Percentiles rank a stretch among this genome's conserved stretches.
These are phyloP conservation scores for Fraxinus angustifolia DNA, from an alignment of 305 asterid species.

Conservation along the genomic window DNA sequence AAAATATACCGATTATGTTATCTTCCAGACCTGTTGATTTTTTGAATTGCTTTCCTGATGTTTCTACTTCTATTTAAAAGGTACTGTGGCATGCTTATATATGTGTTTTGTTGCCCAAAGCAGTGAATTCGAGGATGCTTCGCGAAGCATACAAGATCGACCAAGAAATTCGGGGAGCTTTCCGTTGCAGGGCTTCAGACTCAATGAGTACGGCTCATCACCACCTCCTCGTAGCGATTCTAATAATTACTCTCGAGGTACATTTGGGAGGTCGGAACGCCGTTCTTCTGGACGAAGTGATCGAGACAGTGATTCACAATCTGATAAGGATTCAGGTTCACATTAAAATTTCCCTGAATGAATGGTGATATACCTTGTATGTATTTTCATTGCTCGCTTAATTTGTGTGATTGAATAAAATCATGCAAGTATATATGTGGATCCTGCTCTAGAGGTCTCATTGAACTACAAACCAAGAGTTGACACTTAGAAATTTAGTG, in stretches of 20 bases:
- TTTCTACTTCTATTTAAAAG: slow-evolving; percentile 12
- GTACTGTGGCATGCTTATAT: slow-evolving; percentile 6
- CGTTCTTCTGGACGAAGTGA: slow-evolving; percentile 37
- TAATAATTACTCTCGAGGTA: slow-evolving; percentile 24
- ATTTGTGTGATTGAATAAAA: background rate
- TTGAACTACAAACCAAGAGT: background rate
- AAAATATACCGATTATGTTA: background rate
- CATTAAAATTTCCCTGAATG: background rate
- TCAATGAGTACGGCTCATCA: slow-evolving; percentile 39
- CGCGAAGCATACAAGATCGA: slow-evolving; percentile 30
- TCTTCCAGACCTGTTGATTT: background rate
- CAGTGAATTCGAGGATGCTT: slow-evolving; percentile 43
- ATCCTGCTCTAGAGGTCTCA: background rate
- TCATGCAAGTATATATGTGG: background rate
- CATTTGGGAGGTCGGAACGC: slow-evolving; percentile 46
- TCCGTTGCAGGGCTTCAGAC: slow-evolving; percentile 36
- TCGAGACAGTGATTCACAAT: slow-evolving; percentile 43
- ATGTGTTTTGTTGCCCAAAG: background rate
- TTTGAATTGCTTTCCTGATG: slow-evolving; percentile 7
- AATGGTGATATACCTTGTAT: background rate
- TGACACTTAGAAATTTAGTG: background rate
- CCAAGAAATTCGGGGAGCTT: slow-evolving; percentile 28
- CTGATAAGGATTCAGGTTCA: slow-evolving; percentile 45
- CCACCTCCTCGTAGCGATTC: slow-evolving; percentile 46
- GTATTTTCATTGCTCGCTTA: background rate